A percentile compares a stretch with the other conserved stretches of the same genome.
Evolutionary conservation across 1,284 basidiomycete species (phyloP).

Genomic region (Rhodotorula glutinis): DNA sequence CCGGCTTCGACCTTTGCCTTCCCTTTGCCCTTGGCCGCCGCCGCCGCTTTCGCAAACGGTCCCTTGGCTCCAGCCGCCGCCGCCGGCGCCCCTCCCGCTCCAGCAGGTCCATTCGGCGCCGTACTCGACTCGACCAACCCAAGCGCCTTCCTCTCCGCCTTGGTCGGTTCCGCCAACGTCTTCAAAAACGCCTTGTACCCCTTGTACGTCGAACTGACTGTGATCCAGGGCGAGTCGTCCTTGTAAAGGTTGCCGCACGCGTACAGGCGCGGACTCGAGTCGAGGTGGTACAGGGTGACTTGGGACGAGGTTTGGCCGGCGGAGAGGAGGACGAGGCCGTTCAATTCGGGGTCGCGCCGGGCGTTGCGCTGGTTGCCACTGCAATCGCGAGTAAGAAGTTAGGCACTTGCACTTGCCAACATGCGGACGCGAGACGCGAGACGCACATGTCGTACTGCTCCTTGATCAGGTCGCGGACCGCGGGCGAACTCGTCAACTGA

Average conservation of each 20-base stretch:
- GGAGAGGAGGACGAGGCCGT: conserved; percentile 30
- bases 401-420: no score
- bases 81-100: not conserved
- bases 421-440: no score
- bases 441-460: conserved; percentile 33
- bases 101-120: not conserved
- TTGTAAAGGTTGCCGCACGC: conserved; percentile 17
- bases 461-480: conserved; percentile 20
- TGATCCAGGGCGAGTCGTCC: conserved; percentile 10
- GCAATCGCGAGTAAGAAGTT: not conserved
- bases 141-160: conserved; percentile 6
- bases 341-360: conserved; percentile 24
- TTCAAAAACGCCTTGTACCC: conserved; percentile 26
- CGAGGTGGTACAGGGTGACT: conserved; percentile 30
- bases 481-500: conserved; percentile 7
- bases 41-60: conserved; percentile 8
- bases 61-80: not conserved
- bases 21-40: conserved; percentile 6
- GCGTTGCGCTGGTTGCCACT: conserved; percentile 37
- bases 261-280: conserved; percentile 31
- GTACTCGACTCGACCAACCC: not conserved
- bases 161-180: conserved; percentile 20
- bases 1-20: conserved; percentile 5
- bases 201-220: conserved; percentile 4
- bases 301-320: conserved; percentile 20